phyloP scores from a whole-genome alignment of 352 stramenopile species.

The Aphanomyces invadans region DNA sequence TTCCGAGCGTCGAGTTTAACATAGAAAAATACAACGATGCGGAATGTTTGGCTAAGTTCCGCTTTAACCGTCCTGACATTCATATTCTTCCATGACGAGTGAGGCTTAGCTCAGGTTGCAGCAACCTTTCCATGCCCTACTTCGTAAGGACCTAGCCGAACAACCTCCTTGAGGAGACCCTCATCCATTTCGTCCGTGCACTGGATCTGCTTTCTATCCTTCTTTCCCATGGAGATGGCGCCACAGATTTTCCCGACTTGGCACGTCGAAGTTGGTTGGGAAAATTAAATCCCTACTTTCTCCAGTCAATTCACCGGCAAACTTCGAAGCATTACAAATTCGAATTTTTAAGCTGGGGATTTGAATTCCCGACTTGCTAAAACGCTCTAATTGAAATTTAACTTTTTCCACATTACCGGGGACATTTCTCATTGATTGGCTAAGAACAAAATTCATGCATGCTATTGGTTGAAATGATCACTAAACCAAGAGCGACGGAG shows the following conservation, averaged over 20 bases:
- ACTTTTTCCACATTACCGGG: neutral
- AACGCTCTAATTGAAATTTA: neutral
- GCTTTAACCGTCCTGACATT: too few relatives aligned
- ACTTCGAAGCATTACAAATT: slow-evolving; percentile 7
- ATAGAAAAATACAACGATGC: neutral
- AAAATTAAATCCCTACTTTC: neutral
- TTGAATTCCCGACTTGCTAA: slow-evolving; percentile 13
- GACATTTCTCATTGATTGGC: neutral
- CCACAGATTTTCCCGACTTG: slow-evolving; percentile 7
- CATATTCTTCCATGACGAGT: neutral
- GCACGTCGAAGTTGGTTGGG: neutral
- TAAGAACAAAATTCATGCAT: neutral
- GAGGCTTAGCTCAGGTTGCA: neutral
- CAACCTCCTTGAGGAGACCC: neutral
- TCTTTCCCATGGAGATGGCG: neutral
- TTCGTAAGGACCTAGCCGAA: neutral
- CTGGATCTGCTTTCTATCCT: slow-evolving; percentile 2
- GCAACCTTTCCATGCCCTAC: neutral
- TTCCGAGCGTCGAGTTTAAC: neutral
- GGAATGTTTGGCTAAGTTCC: neutral
- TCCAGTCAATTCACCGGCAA: neutral
- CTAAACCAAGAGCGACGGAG: too few relatives aligned
- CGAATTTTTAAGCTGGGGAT: slow-evolving; percentile 7
- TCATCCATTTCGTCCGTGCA: slow-evolving; percentile 8
- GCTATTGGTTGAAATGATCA: too few relatives aligned